Percentiles rank a stretch among this genome's conserved stretches.
Conservation (phyloP, 176 grass and related monocot genomes). For the Oryza glaberrima region DNA sequence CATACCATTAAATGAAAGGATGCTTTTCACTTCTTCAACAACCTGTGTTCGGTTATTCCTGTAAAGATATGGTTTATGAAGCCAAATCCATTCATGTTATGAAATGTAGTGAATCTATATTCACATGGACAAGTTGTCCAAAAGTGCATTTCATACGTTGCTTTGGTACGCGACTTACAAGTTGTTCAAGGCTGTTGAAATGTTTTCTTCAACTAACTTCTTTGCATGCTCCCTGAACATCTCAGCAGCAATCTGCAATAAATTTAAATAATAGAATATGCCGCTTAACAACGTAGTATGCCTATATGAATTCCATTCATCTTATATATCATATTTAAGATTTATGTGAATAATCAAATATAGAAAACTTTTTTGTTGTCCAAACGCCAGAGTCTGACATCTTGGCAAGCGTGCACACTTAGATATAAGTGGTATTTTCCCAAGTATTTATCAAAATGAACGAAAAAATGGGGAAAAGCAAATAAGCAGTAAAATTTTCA, state of each 20-base stretch:
- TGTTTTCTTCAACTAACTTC: slow-evolving; percentile 87
- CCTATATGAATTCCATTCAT: not conserved
- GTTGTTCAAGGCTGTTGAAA: slow-evolving; percentile 63
- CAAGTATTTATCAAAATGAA: slow-evolving; percentile 2
- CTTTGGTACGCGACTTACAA: slow-evolving; percentile 74
- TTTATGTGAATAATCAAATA: slow-evolving; percentile 22
- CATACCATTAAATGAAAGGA: slow-evolving; percentile 80
- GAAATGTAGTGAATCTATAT: slow-evolving; percentile 22
- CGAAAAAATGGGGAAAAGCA: slow-evolving; percentile 30
- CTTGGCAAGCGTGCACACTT: not conserved
- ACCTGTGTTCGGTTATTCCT: slow-evolving; percentile 63
- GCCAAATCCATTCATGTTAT: slow-evolving; percentile 30
- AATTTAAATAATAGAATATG: slow-evolving; percentile 32
- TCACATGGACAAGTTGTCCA: slow-evolving; percentile 6
- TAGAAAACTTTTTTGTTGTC: slow-evolving; percentile 16
- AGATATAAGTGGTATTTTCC: not conserved
- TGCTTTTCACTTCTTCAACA: slow-evolving; percentile 74
- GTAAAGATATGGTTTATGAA: slow-evolving; percentile 44
- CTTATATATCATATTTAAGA: slow-evolving; percentile 4
- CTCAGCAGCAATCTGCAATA: slow-evolving; percentile 80
- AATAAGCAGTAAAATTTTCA: slow-evolving; percentile 20
- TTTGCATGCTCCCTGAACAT: slow-evolving; percentile 86
- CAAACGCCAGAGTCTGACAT: not conserved
- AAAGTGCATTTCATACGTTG: slow-evolving; percentile 52
- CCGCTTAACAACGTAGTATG: slow-evolving; percentile 9